These are phyloP conservation scores for Astrothelium macrocarpum DNA, from an alignment of 495 filamentous ascomycete species.

Conservation along the genomic window DNA sequence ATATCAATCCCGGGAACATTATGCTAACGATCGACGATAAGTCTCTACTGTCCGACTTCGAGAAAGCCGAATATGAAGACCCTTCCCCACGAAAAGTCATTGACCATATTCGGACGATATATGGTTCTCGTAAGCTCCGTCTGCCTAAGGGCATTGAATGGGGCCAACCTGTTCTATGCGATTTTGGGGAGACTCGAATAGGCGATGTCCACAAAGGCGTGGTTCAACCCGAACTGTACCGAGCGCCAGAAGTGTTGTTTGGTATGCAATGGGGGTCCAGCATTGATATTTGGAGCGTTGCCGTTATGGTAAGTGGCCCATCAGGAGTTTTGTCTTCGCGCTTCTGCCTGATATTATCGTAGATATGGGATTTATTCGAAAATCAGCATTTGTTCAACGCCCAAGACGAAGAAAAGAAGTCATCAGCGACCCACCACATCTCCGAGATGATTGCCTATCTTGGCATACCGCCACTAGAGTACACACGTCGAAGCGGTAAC, in stretches of 20 bases:
- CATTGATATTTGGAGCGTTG: slow-evolving; percentile 45
- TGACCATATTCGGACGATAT: slow-evolving; percentile 25
- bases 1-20: slow-evolving; percentile 33
- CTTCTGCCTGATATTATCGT: slow-evolving; percentile 8
- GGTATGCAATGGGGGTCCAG: slow-evolving; percentile 35
- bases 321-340: slow-evolving; percentile 4
- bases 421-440: slow-evolving; percentile 23
- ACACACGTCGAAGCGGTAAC: slow-evolving; percentile 13
- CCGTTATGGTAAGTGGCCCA: slow-evolving; percentile 37
- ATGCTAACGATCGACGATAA: slow-evolving; percentile 23
- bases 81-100: slow-evolving; percentile 29
- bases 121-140: slow-evolving; percentile 19
- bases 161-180: slow-evolving; percentile 32
- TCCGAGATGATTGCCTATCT: slow-evolving; percentile 30
- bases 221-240: slow-evolving; percentile 31
- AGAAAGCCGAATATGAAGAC: slow-evolving; percentile 23
- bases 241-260: slow-evolving; percentile 42
- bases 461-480: slow-evolving; percentile 23
- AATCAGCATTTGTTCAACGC: slow-evolving; percentile 21
- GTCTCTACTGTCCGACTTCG: slow-evolving; percentile 12
- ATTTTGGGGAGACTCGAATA: slow-evolving; percentile 38
- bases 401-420: slow-evolving; percentile 14
- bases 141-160: slow-evolving; percentile 13
- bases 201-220: slow-evolving; percentile 11
- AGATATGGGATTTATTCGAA: slow-evolving; percentile 31